Evolutionary conservation across 192 early-diverging fungal genomes (phyloP).

Genomic region (Coemansia javaensis): DNA sequence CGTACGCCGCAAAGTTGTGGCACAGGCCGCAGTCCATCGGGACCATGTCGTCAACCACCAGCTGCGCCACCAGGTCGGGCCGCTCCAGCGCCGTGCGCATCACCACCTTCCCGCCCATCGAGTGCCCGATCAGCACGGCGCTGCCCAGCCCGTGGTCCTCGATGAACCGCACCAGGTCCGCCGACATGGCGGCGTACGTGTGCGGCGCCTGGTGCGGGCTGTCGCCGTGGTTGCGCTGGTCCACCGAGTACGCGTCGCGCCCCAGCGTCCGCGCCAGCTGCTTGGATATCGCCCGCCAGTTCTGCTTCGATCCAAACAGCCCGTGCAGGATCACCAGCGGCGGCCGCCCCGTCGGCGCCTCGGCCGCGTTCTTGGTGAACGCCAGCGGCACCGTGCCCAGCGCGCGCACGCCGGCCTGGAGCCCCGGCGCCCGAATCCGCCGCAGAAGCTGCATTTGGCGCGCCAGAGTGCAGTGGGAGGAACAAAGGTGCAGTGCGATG

Average conservation of each 20-base stretch:
- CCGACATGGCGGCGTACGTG: constrained; percentile 73
- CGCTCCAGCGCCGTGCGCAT: constrained; percentile 63
- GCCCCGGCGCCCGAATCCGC: background rate
- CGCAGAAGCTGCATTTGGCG: background rate
- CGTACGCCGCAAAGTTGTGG: constrained; percentile 55
- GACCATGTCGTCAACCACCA: constrained; percentile 71
- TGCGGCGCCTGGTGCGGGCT: constrained; percentile 66
- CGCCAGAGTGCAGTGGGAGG: no score
- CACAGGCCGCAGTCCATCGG: constrained; percentile 52
- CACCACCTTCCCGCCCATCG: constrained; percentile 81
- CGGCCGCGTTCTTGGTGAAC: constrained; percentile 12
- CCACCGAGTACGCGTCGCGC: constrained; percentile 67
- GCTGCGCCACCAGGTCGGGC: constrained; percentile 48
- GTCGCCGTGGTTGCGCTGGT: constrained; percentile 93
- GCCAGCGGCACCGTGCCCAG: constrained; percentile 26
- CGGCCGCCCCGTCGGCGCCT: constrained; percentile 2
- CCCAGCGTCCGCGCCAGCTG: constrained; percentile 59
- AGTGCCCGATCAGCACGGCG: constrained; percentile 78
- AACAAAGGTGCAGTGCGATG: no score
- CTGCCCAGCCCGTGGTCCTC: constrained; percentile 50
- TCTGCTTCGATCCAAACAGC: constrained; percentile 91
- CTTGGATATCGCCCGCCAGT: constrained; percentile 84
- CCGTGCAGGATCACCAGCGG: constrained; percentile 82
- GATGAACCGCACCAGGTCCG: constrained; percentile 71
- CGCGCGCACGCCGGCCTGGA: background rate